Conservation (phyloP, 1,284 basidiomycete genomes). For the Cryptococcus sp. region DNA sequence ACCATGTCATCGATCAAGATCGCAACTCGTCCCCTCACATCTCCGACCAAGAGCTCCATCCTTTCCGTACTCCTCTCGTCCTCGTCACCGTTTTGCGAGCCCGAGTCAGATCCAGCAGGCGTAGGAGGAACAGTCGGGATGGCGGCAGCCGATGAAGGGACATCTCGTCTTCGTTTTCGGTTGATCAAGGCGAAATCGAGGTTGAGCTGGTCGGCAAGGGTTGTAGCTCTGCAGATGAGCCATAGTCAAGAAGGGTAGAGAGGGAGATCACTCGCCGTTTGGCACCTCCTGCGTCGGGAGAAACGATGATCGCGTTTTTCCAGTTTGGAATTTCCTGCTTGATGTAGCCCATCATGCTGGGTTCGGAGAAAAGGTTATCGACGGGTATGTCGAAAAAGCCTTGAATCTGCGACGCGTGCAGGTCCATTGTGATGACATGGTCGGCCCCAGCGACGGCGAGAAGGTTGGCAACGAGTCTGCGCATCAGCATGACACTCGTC, state of each 20-base stretch:
- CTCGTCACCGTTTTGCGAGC: conserved; percentile 30
- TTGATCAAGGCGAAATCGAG: conserved; percentile 98
- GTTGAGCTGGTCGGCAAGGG: conserved; percentile 90
- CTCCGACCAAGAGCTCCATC: conserved; percentile 97
- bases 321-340: conserved; percentile 80
- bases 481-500: neutral
- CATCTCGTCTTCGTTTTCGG: conserved; percentile 65
- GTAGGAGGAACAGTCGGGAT: conserved; percentile 39
- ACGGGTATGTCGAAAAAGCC: conserved; percentile 99
- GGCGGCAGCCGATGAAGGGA: conserved; percentile 19
- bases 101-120: conserved; percentile 38
- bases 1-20: conserved; percentile 99
- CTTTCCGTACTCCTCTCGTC: conserved; percentile 51
- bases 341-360: conserved; percentile 82
- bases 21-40: conserved; percentile 87
- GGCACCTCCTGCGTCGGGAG: conserved; percentile 94
- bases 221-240: conserved; percentile 63
- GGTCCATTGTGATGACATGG: conserved; percentile 98
- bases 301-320: conserved; percentile 87
- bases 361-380: conserved; percentile 90
- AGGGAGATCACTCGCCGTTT: conserved; percentile 64
- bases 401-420: conserved; percentile 97
- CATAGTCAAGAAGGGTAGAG: neutral
- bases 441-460: conserved; percentile 93
- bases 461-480: conserved; percentile 82